Conservation (phyloP, 768 basidiomycete genomes). For the Cystobasidium onofrii region DNA sequence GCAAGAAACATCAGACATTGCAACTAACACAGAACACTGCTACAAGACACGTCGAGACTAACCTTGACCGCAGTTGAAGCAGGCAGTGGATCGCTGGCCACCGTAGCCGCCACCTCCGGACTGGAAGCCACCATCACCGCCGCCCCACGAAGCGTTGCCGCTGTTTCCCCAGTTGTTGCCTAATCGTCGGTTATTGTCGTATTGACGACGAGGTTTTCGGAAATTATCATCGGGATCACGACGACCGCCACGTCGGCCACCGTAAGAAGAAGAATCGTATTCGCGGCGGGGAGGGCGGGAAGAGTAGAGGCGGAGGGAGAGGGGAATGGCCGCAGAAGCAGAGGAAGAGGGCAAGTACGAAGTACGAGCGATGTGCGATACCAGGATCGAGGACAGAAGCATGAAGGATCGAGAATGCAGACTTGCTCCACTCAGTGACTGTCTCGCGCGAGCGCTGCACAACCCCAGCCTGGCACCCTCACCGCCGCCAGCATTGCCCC, state of each 20-base stretch:
- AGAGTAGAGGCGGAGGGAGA: neutral
- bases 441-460: neutral
- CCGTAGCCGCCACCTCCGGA: conserved; percentile 27
- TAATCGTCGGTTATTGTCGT: neutral
- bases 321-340: neutral
- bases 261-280: neutral
- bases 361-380: neutral
- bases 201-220: neutral
- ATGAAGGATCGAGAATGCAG: neutral
- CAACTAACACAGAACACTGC: neutral
- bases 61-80: conserved; percentile 32
- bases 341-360: neutral
- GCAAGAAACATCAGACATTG: neutral
- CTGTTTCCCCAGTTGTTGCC: neutral
- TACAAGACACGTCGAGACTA: neutral
- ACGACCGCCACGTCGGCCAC: neutral
- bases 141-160: neutral
- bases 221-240: neutral
- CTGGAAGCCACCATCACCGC: conserved; percentile 17
- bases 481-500: conserved; percentile 15
- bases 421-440: conserved; percentile 4
- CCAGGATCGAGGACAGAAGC: neutral
- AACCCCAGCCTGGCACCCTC: neutral
- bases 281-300: neutral
- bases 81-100: conserved; percentile 20